These are phyloP conservation scores for Orobanche coerulescens DNA, from an alignment of 257 asterid species.

Conservation along the genomic window DNA sequence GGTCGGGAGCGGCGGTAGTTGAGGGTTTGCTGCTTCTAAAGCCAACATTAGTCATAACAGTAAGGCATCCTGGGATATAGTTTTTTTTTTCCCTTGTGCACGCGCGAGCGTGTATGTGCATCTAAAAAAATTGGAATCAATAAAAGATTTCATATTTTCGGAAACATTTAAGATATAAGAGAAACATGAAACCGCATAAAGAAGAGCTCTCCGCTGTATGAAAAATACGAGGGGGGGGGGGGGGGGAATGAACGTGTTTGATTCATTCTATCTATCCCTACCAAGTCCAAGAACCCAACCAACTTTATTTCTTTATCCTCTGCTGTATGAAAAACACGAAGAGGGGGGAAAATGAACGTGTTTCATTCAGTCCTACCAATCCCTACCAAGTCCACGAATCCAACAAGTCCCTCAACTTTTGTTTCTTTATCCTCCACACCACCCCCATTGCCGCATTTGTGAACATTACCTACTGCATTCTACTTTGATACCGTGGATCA, in stretches of 20 bases:
- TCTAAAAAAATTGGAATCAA: not conserved
- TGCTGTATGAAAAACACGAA: no score
- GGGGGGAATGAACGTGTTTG: not conserved
- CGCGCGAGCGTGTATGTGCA: not conserved
- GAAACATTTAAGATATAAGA: not conserved
- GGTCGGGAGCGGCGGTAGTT: no score
- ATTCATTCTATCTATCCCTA: not conserved
- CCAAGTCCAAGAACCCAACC: constrained; percentile 7
- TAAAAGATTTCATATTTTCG: not conserved
- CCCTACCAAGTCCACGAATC: not conserved
- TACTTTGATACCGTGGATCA: not conserved
- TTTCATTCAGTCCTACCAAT: constrained; percentile 1
- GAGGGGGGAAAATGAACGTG: not conserved
- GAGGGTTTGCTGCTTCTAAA: no score
- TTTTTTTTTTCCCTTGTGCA: not conserved
- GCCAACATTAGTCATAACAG: not conserved
- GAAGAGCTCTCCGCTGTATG: not conserved
- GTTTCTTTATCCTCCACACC: not conserved
- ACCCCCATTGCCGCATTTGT: not conserved
- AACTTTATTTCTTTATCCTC: not conserved
- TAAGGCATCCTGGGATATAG: not conserved
- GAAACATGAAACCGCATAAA: not conserved
- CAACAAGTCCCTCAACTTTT: constrained; percentile 1
- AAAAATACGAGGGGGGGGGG: not conserved
- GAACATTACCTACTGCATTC: not conserved